Evolutionary conservation across 305 asterid genomes (phyloP), one percentile per base, ranked within the genome.

Genomic region (Plantago coronopus): DNA sequence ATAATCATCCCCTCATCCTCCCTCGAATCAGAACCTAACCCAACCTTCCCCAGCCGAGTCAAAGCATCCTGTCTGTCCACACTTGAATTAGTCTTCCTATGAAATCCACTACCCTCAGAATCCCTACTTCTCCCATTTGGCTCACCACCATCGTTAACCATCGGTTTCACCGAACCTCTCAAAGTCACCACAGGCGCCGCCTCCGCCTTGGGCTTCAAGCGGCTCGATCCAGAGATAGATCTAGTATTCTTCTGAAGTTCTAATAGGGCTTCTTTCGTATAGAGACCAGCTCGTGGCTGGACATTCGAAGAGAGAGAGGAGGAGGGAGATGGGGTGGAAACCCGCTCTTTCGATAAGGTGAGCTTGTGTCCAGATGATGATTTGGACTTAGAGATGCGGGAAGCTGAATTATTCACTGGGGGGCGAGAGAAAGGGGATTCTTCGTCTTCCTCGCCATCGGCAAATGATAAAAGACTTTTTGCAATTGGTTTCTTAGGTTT

Each of bases 211-310:
- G 78, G 73, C 44, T 74, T 82, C 13, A 49, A 61, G 14, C 82
- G 82, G 57, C 74, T 77, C 67, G 75, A 85, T 16, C 78, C 79
- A n/a, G 88, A 78, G 17, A 91, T 83, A 69, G 85, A 83, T 68
- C 74, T 81, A 13, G 98, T 88, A 46, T 89, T 93, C 79, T 85
- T 93, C 80, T 93, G 97, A 73, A 93, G 98, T 86, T 93, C 97
- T 27, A 84, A 68, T 13, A 93, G 85, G 11, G 94, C 89, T 79
- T 93, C 98, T 61, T 82, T 85, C 7, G 97, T 89, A 71, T 93
- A 93, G 57, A 80, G 68, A 3, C 98, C 97, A 2, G 98, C 95
- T 69, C 85, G 96, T 10, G 98, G 98, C 73, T 83, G 95, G 49
- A 88, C 93, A 72, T 88, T 88, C 58, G 96, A 86, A 20, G 86